These are phyloP conservation scores for Talaromyces stipitatus DNA, from an alignment of 495 filamentous ascomycete genomes.

Conservation along the genomic window DNA sequence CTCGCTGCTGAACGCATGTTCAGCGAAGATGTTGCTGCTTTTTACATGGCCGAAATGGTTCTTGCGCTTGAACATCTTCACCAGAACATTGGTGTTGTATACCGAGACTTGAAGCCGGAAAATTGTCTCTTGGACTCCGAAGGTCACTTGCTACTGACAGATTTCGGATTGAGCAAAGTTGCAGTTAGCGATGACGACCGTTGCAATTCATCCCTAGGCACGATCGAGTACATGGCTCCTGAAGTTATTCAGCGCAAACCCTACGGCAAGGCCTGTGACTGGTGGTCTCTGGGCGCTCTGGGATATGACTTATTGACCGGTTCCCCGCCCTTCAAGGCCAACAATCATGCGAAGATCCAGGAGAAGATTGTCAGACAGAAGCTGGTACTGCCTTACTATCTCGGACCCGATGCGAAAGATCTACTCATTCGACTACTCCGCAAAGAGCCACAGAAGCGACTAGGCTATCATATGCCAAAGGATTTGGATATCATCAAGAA, in stretches of 20 bases:
- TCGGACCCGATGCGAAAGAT: slow-evolving; percentile 86
- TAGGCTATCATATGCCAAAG: slow-evolving; percentile 81
- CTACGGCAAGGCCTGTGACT: slow-evolving; percentile 92
- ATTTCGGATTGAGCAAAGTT: slow-evolving; percentile 95
- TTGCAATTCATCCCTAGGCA: slow-evolving; percentile 80
- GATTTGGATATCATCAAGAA: slow-evolving; percentile 81
- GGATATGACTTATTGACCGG: slow-evolving; percentile 90
- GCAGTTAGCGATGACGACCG: slow-evolving; percentile 69
- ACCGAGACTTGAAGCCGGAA: slow-evolving; percentile 95
- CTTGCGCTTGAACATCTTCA: slow-evolving; percentile 91
- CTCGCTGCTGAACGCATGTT: slow-evolving; percentile 90
- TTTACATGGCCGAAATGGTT: slow-evolving; percentile 98
- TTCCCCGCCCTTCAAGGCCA: slow-evolving; percentile 77
- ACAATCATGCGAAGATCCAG: slow-evolving; percentile 86
- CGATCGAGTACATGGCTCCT: slow-evolving; percentile 97
- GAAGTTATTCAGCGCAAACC: slow-evolving; percentile 75
- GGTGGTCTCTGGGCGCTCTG: slow-evolving; percentile 94
- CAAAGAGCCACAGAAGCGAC: slow-evolving; percentile 82
- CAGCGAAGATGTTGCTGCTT: slow-evolving; percentile 74
- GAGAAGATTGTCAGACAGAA: slow-evolving; percentile 92
- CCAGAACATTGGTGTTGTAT: slow-evolving; percentile 83
- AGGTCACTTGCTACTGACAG: slow-evolving; percentile 89
- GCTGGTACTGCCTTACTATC: slow-evolving; percentile 75
- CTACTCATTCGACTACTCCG: slow-evolving; percentile 79
- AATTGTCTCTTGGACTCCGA: slow-evolving; percentile 90